Evolutionary conservation across 140 eudicot species (phyloP).

Genomic region (Ambrosia hybrid): DNA sequence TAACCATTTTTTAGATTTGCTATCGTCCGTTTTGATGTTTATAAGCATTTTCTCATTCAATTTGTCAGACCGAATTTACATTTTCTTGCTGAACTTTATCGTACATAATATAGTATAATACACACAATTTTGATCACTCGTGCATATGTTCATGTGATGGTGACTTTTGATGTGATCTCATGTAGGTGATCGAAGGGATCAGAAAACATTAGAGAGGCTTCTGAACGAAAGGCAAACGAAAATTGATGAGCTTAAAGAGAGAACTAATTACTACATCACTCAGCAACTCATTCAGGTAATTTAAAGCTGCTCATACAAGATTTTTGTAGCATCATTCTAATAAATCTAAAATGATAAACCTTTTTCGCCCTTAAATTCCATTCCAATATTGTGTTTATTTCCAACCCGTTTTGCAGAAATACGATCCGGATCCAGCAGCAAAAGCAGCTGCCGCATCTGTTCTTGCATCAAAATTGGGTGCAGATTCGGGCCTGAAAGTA

Average conservation of each 20-base stretch:
- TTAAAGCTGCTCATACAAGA: constrained; percentile 11
- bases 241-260: constrained; percentile 93
- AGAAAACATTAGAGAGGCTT: constrained; percentile 73
- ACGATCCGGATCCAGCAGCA: constrained; percentile 94
- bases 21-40: background rate
- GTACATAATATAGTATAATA: too few species aligned
- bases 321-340: background rate
- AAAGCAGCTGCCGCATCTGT: constrained; percentile 94
- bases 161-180: constrained; percentile 22
- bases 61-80: too few species aligned
- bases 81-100: too few species aligned
- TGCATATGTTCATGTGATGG: background rate
- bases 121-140: too few species aligned
- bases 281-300: constrained; percentile 95
- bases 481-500: constrained; percentile 80
- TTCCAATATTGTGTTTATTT: background rate
- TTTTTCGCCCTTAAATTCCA: background rate
- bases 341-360: background rate
- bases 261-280: constrained; percentile 77
- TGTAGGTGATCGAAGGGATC: constrained; percentile 81
- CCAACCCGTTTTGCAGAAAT: constrained; percentile 55
- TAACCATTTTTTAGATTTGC: background rate
- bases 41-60: background rate
- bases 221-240: constrained; percentile 78
- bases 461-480: constrained; percentile 88